phyloP scores from a whole-genome alignment of 805 yeast genomes.

The Cyberlindnera maclurae region DNA sequence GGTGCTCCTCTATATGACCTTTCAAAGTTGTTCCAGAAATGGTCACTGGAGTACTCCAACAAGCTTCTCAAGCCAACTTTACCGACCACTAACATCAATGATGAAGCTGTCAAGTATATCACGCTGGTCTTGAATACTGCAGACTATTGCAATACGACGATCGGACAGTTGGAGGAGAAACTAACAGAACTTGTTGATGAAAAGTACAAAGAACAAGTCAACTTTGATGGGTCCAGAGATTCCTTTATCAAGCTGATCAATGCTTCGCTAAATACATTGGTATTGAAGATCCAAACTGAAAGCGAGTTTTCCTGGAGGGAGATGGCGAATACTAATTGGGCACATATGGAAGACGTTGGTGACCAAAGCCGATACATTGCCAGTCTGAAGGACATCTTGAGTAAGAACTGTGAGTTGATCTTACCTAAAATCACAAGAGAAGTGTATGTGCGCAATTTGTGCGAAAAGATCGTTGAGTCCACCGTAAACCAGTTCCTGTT shows the following conservation, averaged over 20 bases:
- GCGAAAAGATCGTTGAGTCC: conserved; percentile 69
- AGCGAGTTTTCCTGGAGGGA: conserved; percentile 76
- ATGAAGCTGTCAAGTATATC: conserved; percentile 57
- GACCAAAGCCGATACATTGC: conserved; percentile 67
- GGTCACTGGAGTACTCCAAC: conserved; percentile 52
- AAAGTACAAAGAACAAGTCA: conserved; percentile 33
- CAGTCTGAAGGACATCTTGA: conserved; percentile 44
- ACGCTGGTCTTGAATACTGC: conserved; percentile 80
- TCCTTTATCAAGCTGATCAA: conserved; percentile 52
- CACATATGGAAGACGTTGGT: conserved; percentile 49
- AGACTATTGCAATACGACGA: conserved; percentile 78
- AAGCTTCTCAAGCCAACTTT: conserved; percentile 43
- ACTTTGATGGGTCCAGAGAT: conserved; percentile 51
- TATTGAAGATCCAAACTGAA: conserved; percentile 53
- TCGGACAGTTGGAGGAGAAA: conserved; percentile 67
- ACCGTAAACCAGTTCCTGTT: conserved; percentile 48
- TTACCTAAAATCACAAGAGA: conserved; percentile 60
- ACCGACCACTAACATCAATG: conserved; percentile 30
- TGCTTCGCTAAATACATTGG: conserved; percentile 46
- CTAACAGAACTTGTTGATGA: conserved; percentile 36
- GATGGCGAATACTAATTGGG: conserved; percentile 74
- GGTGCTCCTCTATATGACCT: conserved; percentile 37
- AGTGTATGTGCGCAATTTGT: conserved; percentile 61
- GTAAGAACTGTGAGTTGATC: conserved; percentile 38
- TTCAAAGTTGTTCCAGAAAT: conserved; percentile 54